These are phyloP conservation scores for Dactylorhiza incarnata DNA, from an alignment of 106 monocot species.

Conservation along the genomic window DNA sequence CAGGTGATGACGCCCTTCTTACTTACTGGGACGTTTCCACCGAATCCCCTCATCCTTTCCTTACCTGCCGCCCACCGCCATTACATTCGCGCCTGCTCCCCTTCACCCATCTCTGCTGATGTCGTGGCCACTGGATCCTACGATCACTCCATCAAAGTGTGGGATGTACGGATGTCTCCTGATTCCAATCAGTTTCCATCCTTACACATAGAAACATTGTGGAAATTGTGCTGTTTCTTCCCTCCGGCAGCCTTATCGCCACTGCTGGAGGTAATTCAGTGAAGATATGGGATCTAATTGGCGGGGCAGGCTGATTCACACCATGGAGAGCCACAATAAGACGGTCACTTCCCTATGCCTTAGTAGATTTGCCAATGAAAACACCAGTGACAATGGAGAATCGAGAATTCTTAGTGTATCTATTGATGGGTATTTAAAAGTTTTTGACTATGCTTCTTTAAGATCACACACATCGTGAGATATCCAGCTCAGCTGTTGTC, in stretches of 20 bases:
- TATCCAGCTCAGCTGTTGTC: too few species aligned
- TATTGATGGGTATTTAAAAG: too few species aligned
- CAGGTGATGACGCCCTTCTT: conserved; percentile 76
- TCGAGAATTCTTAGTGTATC: too few species aligned
- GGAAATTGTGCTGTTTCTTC: conserved; percentile 71
- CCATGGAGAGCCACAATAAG: too few species aligned
- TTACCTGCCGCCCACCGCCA: conserved; percentile 66
- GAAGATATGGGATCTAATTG: conserved; percentile 95
- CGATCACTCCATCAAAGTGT: conserved; percentile 66
- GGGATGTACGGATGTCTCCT: conserved; percentile 58
- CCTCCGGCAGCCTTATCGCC: conserved; percentile 81
- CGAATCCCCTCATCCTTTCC: conserved; percentile 36
- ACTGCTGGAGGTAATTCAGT: conserved; percentile 77
- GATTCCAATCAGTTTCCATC: conserved; percentile 10
- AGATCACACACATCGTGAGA: too few species aligned
- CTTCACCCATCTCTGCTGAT: conserved; percentile 51
- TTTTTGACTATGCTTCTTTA: too few species aligned
- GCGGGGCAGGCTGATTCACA: too few species aligned
- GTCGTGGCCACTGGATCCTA: conserved; percentile 86
- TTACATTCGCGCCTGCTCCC: too few species aligned
- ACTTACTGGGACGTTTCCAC: conserved; percentile 77
- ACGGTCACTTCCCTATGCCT: too few species aligned
- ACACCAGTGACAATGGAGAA: too few species aligned
- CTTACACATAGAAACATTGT: conserved; percentile 61
- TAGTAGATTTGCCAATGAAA: too few species aligned